Percentiles rank a stretch among this genome's conserved stretches.
phyloP scores from a whole-genome alignment of 306 rosid genomes.

The Gastrolobium villosum region DNA sequence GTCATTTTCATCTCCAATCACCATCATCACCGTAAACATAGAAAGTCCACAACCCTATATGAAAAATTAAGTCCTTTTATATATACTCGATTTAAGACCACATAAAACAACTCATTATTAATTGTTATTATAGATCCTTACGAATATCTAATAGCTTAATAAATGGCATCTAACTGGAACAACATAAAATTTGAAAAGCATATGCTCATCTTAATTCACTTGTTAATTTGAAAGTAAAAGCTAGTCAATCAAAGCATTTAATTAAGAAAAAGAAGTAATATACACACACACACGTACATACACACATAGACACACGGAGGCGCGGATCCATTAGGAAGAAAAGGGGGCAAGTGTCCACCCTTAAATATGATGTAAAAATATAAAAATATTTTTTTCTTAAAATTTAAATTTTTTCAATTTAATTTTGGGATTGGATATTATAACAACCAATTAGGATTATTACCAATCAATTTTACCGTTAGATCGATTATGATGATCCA shows the following conservation, averaged over 20 bases:
- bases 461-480: no score
- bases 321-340: no score
- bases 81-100: not conserved
- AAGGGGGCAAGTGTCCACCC: no score
- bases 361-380: no score
- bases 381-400: no score
- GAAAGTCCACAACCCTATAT: not conserved
- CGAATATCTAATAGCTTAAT: not conserved
- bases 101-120: constrained; percentile 1
- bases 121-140: not conserved
- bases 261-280: no score
- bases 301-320: no score
- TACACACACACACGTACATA: no score
- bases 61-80: not conserved
- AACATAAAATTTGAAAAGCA: not conserved
- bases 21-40: not conserved
- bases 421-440: no score
- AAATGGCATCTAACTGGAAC: not conserved
- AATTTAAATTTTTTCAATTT: no score
- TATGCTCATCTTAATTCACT: not conserved
- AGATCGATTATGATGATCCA: no score
- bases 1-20: not conserved
- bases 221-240: not conserved
- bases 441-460: no score
- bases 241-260: not conserved